Evolutionary conservation across 2,329 filamentous ascomycete genomes (phyloP).

Genomic region (Monilinia aucupariae): DNA sequence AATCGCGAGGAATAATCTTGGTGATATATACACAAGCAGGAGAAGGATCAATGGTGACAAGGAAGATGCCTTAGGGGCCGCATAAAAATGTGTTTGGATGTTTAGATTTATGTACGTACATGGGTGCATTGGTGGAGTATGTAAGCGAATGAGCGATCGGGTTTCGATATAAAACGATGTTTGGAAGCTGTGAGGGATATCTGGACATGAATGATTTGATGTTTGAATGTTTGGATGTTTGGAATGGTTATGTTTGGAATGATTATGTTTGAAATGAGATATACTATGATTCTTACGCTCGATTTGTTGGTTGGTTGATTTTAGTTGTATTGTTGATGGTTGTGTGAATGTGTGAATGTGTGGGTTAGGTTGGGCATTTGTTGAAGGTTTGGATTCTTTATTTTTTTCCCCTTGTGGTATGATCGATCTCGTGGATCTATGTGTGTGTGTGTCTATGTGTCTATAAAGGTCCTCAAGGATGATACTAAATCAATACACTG

Average conservation of each 20-base stretch:
- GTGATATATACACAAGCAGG: background rate
- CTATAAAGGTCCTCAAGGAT: too few relatives aligned
- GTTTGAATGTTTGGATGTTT: background rate
- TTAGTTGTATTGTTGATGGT: background rate
- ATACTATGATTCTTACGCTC: background rate
- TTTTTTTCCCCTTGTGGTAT: too few relatives aligned
- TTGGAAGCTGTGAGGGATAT: background rate
- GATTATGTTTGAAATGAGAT: background rate
- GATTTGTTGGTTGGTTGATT: background rate
- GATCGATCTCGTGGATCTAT: too few relatives aligned
- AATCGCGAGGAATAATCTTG: background rate
- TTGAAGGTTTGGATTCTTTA: too few relatives aligned
- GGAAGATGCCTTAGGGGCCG: background rate
- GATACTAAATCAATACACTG: too few relatives aligned
- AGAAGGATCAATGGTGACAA: background rate
- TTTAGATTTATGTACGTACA: background rate
- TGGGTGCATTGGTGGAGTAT: background rate
- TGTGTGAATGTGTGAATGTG: background rate
- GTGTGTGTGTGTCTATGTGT: too few relatives aligned
- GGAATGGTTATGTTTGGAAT: background rate
- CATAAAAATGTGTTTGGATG: background rate
- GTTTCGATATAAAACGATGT: background rate
- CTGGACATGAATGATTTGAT: background rate
- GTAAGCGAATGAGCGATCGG: background rate
- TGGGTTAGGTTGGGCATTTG: background rate